Conservation (phyloP, 305 asterid species). For the Fraxinus ornus region DNA sequence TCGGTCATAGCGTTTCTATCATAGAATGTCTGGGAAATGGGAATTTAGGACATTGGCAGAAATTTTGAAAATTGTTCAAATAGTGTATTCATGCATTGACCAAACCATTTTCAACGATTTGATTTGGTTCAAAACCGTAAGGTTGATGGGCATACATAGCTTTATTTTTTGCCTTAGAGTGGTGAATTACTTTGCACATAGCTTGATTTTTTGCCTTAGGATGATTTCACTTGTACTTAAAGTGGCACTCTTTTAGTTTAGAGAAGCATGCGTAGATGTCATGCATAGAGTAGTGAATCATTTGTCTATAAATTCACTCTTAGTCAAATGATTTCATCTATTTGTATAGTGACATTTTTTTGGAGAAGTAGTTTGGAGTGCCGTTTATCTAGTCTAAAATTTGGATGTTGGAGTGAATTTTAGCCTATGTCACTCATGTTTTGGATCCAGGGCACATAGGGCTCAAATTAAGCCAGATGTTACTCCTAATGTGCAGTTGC, state of each 20-base stretch:
- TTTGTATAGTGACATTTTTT: background rate
- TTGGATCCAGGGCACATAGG: background rate
- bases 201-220: background rate
- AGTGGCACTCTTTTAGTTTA: background rate
- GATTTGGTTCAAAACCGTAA: background rate
- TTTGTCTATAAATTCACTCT: background rate
- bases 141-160: background rate
- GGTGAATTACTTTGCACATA: background rate
- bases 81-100: background rate
- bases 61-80: background rate
- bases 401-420: background rate
- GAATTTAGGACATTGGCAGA: background rate
- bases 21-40: background rate
- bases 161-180: background rate
- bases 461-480: background rate
- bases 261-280: background rate
- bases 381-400: background rate
- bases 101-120: too few relatives aligned
- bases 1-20: background rate
- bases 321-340: background rate
- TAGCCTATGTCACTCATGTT: background rate
- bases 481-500: background rate
- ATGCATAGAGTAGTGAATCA: background rate
- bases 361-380: background rate
- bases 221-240: background rate